Base-by-base conservation (phyloP, 495 filamentous ascomycete species). In the Aspergillus nidulans region DNA sequence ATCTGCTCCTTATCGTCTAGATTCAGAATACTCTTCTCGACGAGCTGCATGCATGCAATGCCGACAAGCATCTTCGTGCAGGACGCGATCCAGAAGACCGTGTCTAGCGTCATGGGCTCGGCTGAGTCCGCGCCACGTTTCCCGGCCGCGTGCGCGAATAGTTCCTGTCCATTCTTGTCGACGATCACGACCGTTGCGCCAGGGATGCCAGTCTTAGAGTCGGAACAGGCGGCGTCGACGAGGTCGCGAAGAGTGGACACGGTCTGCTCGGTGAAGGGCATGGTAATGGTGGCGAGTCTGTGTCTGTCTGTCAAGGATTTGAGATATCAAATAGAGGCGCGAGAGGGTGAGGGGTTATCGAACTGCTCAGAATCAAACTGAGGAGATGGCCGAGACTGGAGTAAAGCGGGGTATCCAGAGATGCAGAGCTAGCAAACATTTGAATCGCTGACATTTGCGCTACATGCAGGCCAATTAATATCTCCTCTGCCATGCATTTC, bases 1-100 rank as follows among this genome's bases (percentile, higher is more conserved):
- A 81, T 63, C 52, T 73, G 57, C 15, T 68, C 66, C 0, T 60
- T 64, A 64, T 84, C 77, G 64, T 85, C 83, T 1, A 87, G 66
- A 0, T 49, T 57, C 2, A 87, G 56, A 32, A 59, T 66, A 0
- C 79, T 81, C 51, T 80, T 72, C 59, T 86, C 82, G 6, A 84
- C 77, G 0, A 83, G 72, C 57, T 87, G 83, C 83, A 85, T 84
- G 54, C 70, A 77, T 0, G 81, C 82, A 50, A 87, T 71, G 0
- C 73, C 78, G 1, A 63, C 65, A 1, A 84, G 58, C 66, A 82
- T 63, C 57, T 85, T 85, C 0, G 82, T 85, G 58, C 80, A 84
- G 2, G 47, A 52, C n/a, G 55, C 55, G 7, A 57, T 46, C 55
- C 55, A 57, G 45, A 49, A 49, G 12, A 39, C 39, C 19, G 1